Base-by-base conservation (phyloP, 768 basidiomycete species). In the Mycena polygramma region DNA sequence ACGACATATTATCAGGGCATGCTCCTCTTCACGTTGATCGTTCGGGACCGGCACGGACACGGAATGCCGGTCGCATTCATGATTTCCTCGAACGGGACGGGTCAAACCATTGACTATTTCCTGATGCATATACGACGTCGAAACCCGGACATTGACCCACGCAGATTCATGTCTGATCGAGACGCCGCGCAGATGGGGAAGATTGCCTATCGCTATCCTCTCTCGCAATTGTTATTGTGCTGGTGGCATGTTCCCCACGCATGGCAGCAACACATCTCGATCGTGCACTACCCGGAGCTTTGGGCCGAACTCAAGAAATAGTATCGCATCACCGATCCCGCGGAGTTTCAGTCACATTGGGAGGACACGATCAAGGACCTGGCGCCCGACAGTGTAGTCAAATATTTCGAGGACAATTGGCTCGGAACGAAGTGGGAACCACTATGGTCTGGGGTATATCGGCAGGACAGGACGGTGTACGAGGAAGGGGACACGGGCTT, bases 201-300 rank as follows among this genome's bases (percentile, higher is more conserved):
- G 5, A 20, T 60, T 26, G 15, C 5, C 14, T 24, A 17, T 11
- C 49, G 39, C 17, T 71, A 49, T 54, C 17, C 36, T 35, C 39
- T 46, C 17, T 61, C 64, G 4, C 30, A 54, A 26, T 14, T 71
- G 20, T 24, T 60, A 7, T n/a, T 70, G 24, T 70, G 69, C 63
- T 74, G 73, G 73, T 72, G 73, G 70, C 73, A 74, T 48, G 73
- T 72, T 19, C 70, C 72, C 19, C 73, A 72, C 48, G 73, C 73
- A 19, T 74, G 73, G 73, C 66, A 69, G 46, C 35, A 74, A 52
- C 70, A 72, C 43, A 54, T 74, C 15, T 30, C 26, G 11, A 59
- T 49, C 0, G 43, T 24, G 5, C 53, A 62, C 13, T 66, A 65
- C 57, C 66, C 70, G 8, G 63, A 74, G n/a, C 39, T 72, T 7